A percentile compares a stretch with the other conserved stretches of the same genome.
These are phyloP conservation scores for Ustilago sp. DNA, from an alignment of 1,284 basidiomycete species.

Conservation along the genomic window DNA sequence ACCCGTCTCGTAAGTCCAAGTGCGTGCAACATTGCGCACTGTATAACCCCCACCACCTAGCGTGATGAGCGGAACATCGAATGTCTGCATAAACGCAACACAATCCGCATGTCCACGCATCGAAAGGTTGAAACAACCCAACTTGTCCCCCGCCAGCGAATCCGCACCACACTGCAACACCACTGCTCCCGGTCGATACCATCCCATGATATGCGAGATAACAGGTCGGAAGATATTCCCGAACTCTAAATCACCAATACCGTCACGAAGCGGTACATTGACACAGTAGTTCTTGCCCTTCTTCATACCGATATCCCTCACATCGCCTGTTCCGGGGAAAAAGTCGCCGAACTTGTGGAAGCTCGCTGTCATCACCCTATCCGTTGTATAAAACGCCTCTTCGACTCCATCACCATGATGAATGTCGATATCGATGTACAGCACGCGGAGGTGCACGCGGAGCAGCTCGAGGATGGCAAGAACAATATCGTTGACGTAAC, in stretches of 20 bases:
- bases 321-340: constrained; percentile 85
- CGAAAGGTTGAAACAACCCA: constrained; percentile 95
- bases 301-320: constrained; percentile 83
- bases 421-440: constrained; percentile 98
- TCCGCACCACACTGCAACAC: constrained; percentile 97
- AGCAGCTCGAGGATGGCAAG: constrained; percentile 68
- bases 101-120: constrained; percentile 93
- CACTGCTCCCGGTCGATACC: constrained; percentile 88
- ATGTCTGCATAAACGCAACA: constrained; percentile 85
- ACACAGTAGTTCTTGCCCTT: constrained; percentile 90
- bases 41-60: constrained; percentile 98
- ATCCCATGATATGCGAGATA: constrained; percentile 86
- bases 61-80: constrained; percentile 88
- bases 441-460: constrained; percentile 79
- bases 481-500: constrained; percentile 87
- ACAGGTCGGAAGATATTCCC: constrained; percentile 76
- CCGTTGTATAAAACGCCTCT: constrained; percentile 97
- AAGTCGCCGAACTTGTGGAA: constrained; percentile 96
- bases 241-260: constrained; percentile 83
- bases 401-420: constrained; percentile 99
- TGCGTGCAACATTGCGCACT: constrained; percentile 86
- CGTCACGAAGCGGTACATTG: constrained; percentile 94
- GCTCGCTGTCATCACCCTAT: constrained; percentile 94
- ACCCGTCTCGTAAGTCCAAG: constrained; percentile 97
- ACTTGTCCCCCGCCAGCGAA: constrained; percentile 92